Percentiles rank a stretch among this genome's conserved stretches.
Evolutionary conservation across 2,329 filamentous ascomycete genomes (phyloP).

Genomic region (Pseudogymnoascus sp.): DNA sequence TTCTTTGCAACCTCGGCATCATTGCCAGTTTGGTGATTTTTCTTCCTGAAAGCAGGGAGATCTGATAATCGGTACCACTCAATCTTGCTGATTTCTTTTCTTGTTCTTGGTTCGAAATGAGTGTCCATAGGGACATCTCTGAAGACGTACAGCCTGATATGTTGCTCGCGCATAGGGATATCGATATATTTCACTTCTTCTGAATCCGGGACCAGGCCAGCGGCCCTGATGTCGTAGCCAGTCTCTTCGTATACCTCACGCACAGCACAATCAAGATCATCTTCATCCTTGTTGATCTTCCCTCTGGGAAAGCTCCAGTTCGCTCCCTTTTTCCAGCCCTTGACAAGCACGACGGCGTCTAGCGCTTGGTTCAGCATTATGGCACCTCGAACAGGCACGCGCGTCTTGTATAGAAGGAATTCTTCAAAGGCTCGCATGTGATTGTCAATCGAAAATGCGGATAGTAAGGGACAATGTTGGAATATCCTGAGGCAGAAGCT

Average conservation of each 20-base stretch:
- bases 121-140: conserved; percentile 82
- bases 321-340: conserved; percentile 95
- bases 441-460: conserved; percentile 69
- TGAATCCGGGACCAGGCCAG: conserved; percentile 68
- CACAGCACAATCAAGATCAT: conserved; percentile 86
- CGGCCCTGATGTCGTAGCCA: conserved; percentile 71
- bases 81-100: conserved; percentile 97
- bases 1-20: conserved; percentile 49
- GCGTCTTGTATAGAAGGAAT: conserved; percentile 89
- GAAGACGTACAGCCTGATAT: conserved; percentile 89
- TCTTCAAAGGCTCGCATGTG: conserved; percentile 81
- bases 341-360: conserved; percentile 89
- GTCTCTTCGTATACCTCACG: conserved; percentile 96
- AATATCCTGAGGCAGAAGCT: conserved; percentile 88
- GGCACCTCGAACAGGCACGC: conserved; percentile 87
- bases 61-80: conserved; percentile 90
- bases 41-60: conserved; percentile 70
- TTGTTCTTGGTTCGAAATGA: conserved; percentile 78
- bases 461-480: conserved; percentile 84
- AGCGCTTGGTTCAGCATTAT: conserved; percentile 91
- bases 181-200: conserved; percentile 77
- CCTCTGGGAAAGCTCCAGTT: conserved; percentile 96
- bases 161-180: conserved; percentile 84
- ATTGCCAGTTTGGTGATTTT: conserved; percentile 51
- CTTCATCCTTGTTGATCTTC: conserved; percentile 97